A percentile compares a stretch with the other conserved stretches of the same genome.
These are phyloP conservation scores for Teunomyces barrocoloradensis DNA, from an alignment of 805 yeast species.

Conservation along the genomic window DNA sequence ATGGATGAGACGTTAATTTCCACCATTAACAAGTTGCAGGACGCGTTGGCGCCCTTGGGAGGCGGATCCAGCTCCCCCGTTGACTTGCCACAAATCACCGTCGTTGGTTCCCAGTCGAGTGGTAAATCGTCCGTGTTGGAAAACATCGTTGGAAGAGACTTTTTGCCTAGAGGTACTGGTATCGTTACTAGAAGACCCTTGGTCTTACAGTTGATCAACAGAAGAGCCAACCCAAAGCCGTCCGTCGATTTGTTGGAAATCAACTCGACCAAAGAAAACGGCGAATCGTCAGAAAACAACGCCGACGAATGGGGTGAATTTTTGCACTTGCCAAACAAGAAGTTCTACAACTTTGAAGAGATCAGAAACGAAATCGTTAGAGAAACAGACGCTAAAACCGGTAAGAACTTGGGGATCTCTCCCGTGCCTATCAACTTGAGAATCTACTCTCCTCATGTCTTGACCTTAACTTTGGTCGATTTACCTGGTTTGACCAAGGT, in stretches of 20 bases:
- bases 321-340: slow-evolving; percentile 84
- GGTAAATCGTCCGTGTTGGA: slow-evolving; percentile 90
- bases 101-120: slow-evolving; percentile 87
- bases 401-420: slow-evolving; percentile 83
- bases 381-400: slow-evolving; percentile 84
- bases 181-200: slow-evolving; percentile 89
- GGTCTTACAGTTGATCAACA: slow-evolving; percentile 76
- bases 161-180: slow-evolving; percentile 89
- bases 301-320: slow-evolving; percentile 97
- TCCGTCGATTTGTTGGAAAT: slow-evolving; percentile 43
- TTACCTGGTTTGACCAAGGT: slow-evolving; percentile 97
- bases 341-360: slow-evolving; percentile 82
- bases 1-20: slow-evolving; percentile 83
- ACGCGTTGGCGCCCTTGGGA: slow-evolving; percentile 75
- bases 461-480: slow-evolving; percentile 92
- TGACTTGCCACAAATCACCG: slow-evolving; percentile 92
- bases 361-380: slow-evolving; percentile 87
- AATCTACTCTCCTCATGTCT: slow-evolving; percentile 89
- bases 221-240: slow-evolving; percentile 33
- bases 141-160: slow-evolving; percentile 88
- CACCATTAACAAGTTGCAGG: slow-evolving; percentile 75
- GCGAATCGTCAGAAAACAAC: slow-evolving; percentile 63
- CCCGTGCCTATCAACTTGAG: slow-evolving; percentile 90
- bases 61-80: slow-evolving; percentile 71
- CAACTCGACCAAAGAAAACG: slow-evolving; percentile 42